Percentiles rank a stretch among this genome's conserved stretches.
Conservation (phyloP, 768 basidiomycete species). For the Lactarius indigo region DNA sequence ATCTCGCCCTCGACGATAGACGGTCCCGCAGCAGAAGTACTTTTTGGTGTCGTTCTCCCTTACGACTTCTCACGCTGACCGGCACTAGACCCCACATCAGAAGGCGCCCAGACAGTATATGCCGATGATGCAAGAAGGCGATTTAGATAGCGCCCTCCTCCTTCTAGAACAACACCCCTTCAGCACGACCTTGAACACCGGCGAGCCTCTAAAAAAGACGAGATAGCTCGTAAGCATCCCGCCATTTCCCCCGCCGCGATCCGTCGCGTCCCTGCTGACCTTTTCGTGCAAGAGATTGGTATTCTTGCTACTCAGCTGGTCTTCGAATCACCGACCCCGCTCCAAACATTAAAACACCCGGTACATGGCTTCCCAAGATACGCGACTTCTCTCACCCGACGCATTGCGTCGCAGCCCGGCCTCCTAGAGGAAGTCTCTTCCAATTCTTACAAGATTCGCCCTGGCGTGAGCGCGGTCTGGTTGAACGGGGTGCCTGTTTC, state of each 20-base stretch:
- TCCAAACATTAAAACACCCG: constrained; percentile 59
- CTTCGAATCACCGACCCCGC: constrained; percentile 48
- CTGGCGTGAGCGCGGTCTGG: constrained; percentile 66
- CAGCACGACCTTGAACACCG: constrained; percentile 38
- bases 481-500: constrained; percentile 69
- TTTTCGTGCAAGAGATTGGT: constrained; percentile 53
- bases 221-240: constrained; percentile 37
- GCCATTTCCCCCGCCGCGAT: neutral
- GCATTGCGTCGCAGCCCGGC: no score
- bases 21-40: constrained; percentile 34
- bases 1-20: constrained; percentile 89
- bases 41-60: neutral
- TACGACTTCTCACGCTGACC: neutral
- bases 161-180: constrained; percentile 29
- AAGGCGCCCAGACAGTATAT: neutral
- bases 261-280: constrained; percentile 42
- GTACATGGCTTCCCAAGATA: constrained; percentile 91
- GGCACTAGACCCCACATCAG: constrained; percentile 10
- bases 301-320: constrained; percentile 74
- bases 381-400: no score
- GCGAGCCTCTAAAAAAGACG: constrained; percentile 47
- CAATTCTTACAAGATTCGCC: no score
- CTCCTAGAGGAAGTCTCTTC: no score
- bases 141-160: constrained; percentile 21
- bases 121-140: constrained; percentile 18